Base-by-base conservation (phyloP, 2,329 filamentous ascomycete species). In the Plectosphaerella sp. region DNA sequence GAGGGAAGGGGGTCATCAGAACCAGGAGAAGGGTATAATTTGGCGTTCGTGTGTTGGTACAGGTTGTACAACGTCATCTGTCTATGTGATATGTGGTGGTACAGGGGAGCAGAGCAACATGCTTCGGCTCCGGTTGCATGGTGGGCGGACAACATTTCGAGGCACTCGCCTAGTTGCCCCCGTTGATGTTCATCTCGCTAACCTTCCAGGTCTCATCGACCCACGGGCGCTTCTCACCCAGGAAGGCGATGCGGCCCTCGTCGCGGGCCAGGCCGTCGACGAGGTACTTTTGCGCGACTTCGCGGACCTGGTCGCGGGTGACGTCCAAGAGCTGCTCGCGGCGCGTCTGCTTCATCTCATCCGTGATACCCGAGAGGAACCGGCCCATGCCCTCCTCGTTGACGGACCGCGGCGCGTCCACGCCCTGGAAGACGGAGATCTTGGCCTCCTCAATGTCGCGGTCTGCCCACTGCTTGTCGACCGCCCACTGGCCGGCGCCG, bases 361-460 rank as follows among this genome's bases (percentile, higher is more conserved):
- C 83, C 1, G 88, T 90, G 36, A 99, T 80, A 12, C 91, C 91
- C 28, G 85, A 88, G 63, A 96, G 74, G 71, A 99, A 99, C 50
- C 86, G 79, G 43, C 82, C 80, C 84, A 96, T 89, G 36, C 93
- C 94, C 67, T 97, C 93, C 48, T 88, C 79, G 66, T 88, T 94
- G 20, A 97, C 91, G 39, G 89, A 87, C 60, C 87, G 80, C 1
- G 94, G 94, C 11, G 93, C 93, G 69, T 99, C 94, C 10, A 97
- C 82, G 36, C 82, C 78, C 70, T 99, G 92, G 77, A 99, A 99
- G 12, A 96, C 87, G 25, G 89, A 91, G 39, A 99, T 83, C 73
- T 99, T 99, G 57, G 94, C 94, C 68, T 99, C 94, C 64, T 97
- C 93, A 2, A 99, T 77, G 65, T 99, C 92, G 37, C 87, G 84